Conservation (phyloP, 345 rosid species). For the Pelargonium nanum region DNA sequence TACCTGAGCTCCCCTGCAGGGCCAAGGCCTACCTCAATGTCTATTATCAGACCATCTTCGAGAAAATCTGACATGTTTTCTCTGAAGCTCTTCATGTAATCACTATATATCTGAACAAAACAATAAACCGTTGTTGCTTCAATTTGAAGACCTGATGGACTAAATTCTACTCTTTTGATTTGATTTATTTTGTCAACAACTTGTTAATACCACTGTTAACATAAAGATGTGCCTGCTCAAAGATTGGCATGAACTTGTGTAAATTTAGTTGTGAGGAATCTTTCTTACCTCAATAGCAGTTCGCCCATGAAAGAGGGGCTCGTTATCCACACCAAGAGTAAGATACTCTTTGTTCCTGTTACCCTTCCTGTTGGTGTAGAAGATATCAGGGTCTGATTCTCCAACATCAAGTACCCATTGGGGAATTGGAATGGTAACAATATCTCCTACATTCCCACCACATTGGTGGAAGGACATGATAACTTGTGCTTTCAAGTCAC, state of each 20-base stretch:
- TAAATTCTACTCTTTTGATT: no score
- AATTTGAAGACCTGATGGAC: no score
- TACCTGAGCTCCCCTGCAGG: constrained; percentile 91
- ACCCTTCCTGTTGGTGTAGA: constrained; percentile 47
- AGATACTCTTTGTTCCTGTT: constrained; percentile 60
- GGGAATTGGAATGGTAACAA: constrained; percentile 64
- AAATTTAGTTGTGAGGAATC: no score
- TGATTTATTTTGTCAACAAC: no score
- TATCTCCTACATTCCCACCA: constrained; percentile 79
- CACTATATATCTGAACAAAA: constrained; percentile 51
- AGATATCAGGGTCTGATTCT: constrained; percentile 48
- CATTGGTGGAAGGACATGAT: constrained; percentile 88
- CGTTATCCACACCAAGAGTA: constrained; percentile 55
- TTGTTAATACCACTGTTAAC: no score
- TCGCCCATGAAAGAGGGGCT: constrained; percentile 50
- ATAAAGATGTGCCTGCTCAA: no score
- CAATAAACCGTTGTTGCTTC: background rate
- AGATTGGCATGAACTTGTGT: background rate
- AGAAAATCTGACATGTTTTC: constrained; percentile 54
- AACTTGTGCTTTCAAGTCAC: constrained; percentile 54
- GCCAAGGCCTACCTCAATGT: constrained; percentile 81
- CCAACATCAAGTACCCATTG: constrained; percentile 57
- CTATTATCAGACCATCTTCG: constrained; percentile 48
- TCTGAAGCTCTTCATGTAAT: constrained; percentile 71
- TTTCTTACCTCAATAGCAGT: constrained; percentile 56